phyloP scores from a whole-genome alignment of 129 eudicot species.

The Dittrichia graveolens region DNA sequence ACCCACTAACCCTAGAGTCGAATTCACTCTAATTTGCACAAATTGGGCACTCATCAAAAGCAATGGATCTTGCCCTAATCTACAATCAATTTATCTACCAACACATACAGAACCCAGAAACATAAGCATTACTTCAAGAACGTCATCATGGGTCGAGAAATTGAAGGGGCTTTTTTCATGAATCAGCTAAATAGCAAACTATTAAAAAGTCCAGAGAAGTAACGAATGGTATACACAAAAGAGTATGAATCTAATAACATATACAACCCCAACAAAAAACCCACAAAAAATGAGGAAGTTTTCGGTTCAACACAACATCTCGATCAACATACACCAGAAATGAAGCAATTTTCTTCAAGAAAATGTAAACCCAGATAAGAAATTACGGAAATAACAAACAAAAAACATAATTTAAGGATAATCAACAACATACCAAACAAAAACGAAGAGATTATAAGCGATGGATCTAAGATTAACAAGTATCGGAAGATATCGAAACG shows the following conservation, averaged over 20 bases:
- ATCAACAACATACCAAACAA: slow-evolving; percentile 30
- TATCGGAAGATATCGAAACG: slow-evolving; percentile 14
- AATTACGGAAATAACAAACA: slow-evolving; percentile 3
- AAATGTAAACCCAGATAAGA: slow-evolving; percentile 22
- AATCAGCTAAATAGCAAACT: slow-evolving; percentile 19
- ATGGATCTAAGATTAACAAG: slow-evolving; percentile 26
- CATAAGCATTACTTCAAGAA: slow-evolving; percentile 26
- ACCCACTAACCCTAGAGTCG: slow-evolving; percentile 31
- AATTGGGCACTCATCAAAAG: slow-evolving; percentile 6
- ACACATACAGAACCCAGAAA: slow-evolving; percentile 15
- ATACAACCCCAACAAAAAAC: slow-evolving; percentile 7
- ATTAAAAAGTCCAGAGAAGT: not conserved
- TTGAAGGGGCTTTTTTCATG: not conserved
- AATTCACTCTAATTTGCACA: slow-evolving; percentile 17
- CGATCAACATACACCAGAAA: slow-evolving; percentile 4
- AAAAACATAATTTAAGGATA: not conserved
- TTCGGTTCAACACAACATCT: not conserved
- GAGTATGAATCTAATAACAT: slow-evolving; percentile 9
- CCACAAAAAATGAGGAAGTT: slow-evolving; percentile 5
- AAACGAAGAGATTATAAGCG: slow-evolving; percentile 12
- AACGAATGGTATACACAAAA: not conserved
- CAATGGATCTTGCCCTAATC: slow-evolving; percentile 25
- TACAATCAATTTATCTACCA: slow-evolving; percentile 15
- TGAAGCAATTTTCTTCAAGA: not conserved
- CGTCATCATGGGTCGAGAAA: slow-evolving; percentile 9